Evolutionary conservation across 345 rosid species (phyloP).

Genomic region (Brassica carinata): DNA sequence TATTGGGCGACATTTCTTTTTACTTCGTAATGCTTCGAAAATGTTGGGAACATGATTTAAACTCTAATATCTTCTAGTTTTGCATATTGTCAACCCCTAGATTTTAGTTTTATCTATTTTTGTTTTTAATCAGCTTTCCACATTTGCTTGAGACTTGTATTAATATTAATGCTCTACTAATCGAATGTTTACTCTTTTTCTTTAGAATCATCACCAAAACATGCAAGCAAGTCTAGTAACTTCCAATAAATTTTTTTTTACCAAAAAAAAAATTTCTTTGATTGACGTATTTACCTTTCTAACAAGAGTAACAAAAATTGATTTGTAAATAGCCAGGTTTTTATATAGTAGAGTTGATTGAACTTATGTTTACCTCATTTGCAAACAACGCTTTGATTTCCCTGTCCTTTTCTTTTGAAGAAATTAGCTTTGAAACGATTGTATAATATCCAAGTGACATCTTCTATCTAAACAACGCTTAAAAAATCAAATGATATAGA

Average conservation of each 20-base stretch:
- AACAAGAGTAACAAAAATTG: not conserved
- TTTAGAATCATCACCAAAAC: not conserved
- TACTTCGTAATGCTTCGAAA: too few species aligned
- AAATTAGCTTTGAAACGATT: too few species aligned
- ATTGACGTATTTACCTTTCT: not conserved
- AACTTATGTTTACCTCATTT: not conserved
- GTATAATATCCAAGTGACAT: not conserved
- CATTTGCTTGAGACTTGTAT: not conserved
- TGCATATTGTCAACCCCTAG: not conserved
- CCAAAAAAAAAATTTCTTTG: too few species aligned
- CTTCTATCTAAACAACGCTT: not conserved
- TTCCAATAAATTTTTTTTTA: not conserved
- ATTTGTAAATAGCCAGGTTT: not conserved
- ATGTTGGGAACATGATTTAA: too few species aligned
- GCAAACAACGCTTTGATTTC: too few species aligned
- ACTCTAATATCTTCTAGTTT: too few species aligned
- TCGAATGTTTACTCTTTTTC: too few species aligned
- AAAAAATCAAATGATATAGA: not conserved
- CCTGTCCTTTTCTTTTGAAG: not conserved
- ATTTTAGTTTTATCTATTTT: not conserved
- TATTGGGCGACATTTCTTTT: too few species aligned
- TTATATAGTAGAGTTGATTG: not conserved
- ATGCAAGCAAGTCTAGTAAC: not conserved
- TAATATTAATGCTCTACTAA: not conserved
- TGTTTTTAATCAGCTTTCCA: not conserved